Percentiles rank a stretch among this genome's conserved stretches.
Evolutionary conservation across 306 rosid genomes (phyloP).

Genomic region (Inga leiocalycina): DNA sequence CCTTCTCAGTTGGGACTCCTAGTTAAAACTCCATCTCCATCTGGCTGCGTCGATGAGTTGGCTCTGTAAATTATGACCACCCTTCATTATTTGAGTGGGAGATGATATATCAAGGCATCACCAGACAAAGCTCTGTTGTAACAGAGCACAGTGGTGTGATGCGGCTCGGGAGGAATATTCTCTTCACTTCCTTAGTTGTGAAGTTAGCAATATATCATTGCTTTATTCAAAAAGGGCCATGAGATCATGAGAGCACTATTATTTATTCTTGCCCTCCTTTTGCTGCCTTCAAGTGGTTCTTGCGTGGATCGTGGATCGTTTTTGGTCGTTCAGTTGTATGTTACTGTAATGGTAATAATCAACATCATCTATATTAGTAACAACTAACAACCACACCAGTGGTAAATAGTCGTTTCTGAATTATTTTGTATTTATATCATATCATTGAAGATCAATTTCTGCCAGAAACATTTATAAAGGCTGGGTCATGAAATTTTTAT

Average conservation of each 20-base stretch:
- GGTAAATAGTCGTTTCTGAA: background rate
- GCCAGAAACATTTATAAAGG: background rate
- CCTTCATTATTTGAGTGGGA: background rate
- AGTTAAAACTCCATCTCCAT: constrained; percentile 3
- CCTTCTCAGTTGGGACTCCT: constrained; percentile 3
- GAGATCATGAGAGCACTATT: background rate
- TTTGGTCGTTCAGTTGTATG: background rate
- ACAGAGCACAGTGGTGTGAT: background rate
- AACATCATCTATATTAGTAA: background rate
- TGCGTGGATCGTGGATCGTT: background rate
- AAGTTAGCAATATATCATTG: background rate
- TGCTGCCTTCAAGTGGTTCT: background rate
- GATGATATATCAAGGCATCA: background rate
- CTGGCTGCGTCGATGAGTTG: background rate
- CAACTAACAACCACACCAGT: background rate
- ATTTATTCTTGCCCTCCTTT: constrained; percentile 10
- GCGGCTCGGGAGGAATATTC: constrained; percentile 8
- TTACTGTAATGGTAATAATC: too few species aligned
- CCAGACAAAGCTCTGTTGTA: background rate
- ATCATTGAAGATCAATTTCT: background rate
- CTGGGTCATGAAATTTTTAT: background rate
- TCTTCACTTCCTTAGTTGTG: background rate
- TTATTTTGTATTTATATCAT: background rate
- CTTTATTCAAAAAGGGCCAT: background rate
- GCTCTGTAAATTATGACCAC: background rate